Evolutionary conservation across 352 stramenopile species (phyloP), one percentile per base, ranked within the genome.

Genomic region (Pythium apleroticum): DNA sequence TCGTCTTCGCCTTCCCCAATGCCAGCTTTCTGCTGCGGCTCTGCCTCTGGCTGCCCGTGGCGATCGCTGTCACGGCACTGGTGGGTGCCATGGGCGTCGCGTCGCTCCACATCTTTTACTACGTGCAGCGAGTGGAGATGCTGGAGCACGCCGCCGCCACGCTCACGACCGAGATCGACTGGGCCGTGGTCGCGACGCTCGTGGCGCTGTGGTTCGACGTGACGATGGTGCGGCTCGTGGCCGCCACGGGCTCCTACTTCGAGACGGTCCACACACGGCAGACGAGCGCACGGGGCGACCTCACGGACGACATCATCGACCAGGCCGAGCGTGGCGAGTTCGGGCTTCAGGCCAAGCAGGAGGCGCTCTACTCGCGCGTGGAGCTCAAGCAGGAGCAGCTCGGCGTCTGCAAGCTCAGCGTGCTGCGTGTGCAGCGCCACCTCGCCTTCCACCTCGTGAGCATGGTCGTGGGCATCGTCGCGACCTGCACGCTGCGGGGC

Each of bases 271-370:
- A 73, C 3, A 68, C 80, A 22, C 75, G 75, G 19, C 60, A 74
- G 50, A 60, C 67, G 15, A 81, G 68, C 11, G 73, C 69, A 4
- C 69, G 74, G 10, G 72, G 73, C 15, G 71, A 85, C 25, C 46
- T 89, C 4, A 76, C 74, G 0, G 72, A 83, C 28, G 73, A 88
- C 12, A 65, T 88, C 9, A 63, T 91, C 17, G 72, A 80, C 20
- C 76, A 88, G 19, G 82, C 82, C 0, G 80, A 91, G 27, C 70
- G 78, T 12, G 82, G 82, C 8, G 80, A 91, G 53, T 89, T 91
- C 35, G 80, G 82, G 0, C 70, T 91, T 7, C 80, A 87, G 69
- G 82, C 80, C n/a, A 85, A 88, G 48, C 70, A 63, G 10, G 82
- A 88, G 60, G 80, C 80, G 31, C 63, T 86, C 15, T 68, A 66